Base-by-base conservation (phyloP, 768 basidiomycete genomes). In the Tricholoma saponaceum region DNA sequence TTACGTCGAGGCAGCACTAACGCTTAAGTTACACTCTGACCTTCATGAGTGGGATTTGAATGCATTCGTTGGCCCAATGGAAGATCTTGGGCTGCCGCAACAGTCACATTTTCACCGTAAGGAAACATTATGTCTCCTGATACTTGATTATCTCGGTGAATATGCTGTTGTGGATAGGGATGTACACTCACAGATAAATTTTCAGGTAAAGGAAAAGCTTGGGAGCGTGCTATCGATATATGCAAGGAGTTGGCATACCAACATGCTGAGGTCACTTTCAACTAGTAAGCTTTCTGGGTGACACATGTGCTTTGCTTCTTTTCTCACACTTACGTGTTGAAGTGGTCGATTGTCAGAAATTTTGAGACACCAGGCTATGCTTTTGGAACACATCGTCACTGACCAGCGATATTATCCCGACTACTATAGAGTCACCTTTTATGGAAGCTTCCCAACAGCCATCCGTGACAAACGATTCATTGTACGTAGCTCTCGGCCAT, bases 91-190 rank as follows among this genome's bases (percentile, higher is more conserved):
- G 16, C 74, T 98, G 37, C 95, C 95, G 1, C 89, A 92, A 49
- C 96, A 98, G 67, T 95, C 90, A 2, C 89, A 93, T 33, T 98
- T 98, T 72, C 90, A 90, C 56, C 83, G 96, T 47, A 97, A 96
- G 67, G 96, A 98, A 72, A 93, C 93, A 0, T 76, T 98, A 2
- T 93, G 89, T 62, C 79, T 97, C 43, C 76, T 95, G 56, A 95
- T 95, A 57, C 82, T 98, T n/a, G 94, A 97, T 68, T 94, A 95
- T 64, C 83, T 98, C 20, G 92, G 93, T 92, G 57, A 55, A 16
- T 55, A 30, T 28, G 16, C 10, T 10, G 1, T 30, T 50, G 28
- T 10, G 26, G 47, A 50, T n/a, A 30, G 4, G 44, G 26, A 9
- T 18, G 16, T 28, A 28, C 6, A 9, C 47, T 50, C 7, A 50